These are phyloP conservation scores for Sordariomycetes sp. DNA, from an alignment of 2,329 filamentous ascomycete species.

Conservation along the genomic window DNA sequence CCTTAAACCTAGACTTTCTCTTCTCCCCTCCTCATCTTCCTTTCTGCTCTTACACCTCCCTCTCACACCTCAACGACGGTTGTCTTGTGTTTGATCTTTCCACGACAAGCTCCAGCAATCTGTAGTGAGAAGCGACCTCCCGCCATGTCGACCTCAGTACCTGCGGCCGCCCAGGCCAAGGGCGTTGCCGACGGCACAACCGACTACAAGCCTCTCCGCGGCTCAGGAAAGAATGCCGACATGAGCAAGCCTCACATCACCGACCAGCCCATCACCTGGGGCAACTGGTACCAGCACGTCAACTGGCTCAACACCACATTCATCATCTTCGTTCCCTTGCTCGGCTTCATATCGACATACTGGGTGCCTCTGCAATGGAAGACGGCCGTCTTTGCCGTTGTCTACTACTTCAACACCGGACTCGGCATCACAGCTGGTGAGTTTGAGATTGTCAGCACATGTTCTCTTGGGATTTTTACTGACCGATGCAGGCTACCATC, in stretches of 20 bases:
- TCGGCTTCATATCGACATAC: slow-evolving; percentile 64
- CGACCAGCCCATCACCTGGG: slow-evolving; percentile 68
- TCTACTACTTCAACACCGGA: slow-evolving; percentile 79
- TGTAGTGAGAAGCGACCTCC: no score
- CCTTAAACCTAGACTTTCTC: no score
- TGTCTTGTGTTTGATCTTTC: no score
- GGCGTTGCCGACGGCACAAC: slow-evolving; percentile 44
- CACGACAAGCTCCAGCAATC: no score
- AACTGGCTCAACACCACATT: slow-evolving; percentile 86
- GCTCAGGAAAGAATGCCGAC: slow-evolving; percentile 31
- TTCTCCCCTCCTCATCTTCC: no score
- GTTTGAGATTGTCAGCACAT: slow-evolving; percentile 14
- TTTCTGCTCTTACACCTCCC: no score
- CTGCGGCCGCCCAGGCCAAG: slow-evolving; percentile 26
- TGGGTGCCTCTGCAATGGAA: slow-evolving; percentile 68
- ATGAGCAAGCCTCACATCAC: slow-evolving; percentile 75
- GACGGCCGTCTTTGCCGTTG: slow-evolving; percentile 63
- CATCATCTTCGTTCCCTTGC: slow-evolving; percentile 68
- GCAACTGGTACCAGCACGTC: slow-evolving; percentile 87
- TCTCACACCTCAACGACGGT: no score
- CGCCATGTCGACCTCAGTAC: slow-evolving; percentile 27
- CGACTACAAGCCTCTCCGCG: slow-evolving; percentile 43
- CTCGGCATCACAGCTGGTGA: slow-evolving; percentile 70
- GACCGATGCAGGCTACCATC: slow-evolving; percentile 34
- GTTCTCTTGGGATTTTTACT: slow-evolving; percentile 2